Percentiles rank a stretch among this genome's conserved stretches.
Conservation (phyloP, 2,329 filamentous ascomycete species). For the Thelonectria blattea region DNA sequence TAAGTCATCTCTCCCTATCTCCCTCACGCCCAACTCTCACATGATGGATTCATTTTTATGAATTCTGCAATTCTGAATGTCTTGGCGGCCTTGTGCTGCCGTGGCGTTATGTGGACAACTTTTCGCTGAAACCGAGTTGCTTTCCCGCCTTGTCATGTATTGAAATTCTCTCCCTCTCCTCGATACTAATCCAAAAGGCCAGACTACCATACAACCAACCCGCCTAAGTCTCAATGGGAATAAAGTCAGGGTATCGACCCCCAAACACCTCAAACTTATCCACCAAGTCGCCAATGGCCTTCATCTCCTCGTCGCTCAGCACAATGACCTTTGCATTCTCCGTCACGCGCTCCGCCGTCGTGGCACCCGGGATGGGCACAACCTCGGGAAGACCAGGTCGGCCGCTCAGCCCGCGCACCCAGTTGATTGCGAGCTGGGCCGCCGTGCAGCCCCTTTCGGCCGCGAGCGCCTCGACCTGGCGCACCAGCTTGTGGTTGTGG, state of each 20-base stretch:
- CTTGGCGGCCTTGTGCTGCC: slow-evolving; percentile 23
- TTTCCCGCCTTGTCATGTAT: slow-evolving; percentile 5
- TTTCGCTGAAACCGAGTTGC: slow-evolving; percentile 33
- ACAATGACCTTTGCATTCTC: slow-evolving; percentile 63
- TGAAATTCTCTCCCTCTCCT: neutral
- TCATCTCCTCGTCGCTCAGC: slow-evolving; percentile 58
- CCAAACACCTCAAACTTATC: slow-evolving; percentile 56
- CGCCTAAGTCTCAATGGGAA: slow-evolving; percentile 46
- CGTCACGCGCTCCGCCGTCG: slow-evolving; percentile 59
- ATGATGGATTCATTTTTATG: slow-evolving; percentile 50
- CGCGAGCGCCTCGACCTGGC: slow-evolving; percentile 63
- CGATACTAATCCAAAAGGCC: slow-evolving; percentile 22
- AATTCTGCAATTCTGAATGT: slow-evolving; percentile 59
- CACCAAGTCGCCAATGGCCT: slow-evolving; percentile 55
- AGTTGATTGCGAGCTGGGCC: slow-evolving; percentile 71
- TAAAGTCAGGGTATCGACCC: slow-evolving; percentile 52
- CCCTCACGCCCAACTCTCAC: slow-evolving; percentile 11
- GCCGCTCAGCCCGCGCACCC: slow-evolving; percentile 59
- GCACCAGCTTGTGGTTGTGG: slow-evolving; percentile 67
- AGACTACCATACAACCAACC: neutral
- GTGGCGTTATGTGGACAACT: slow-evolving; percentile 42
- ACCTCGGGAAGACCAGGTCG: slow-evolving; percentile 61
- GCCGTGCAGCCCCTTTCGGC: slow-evolving; percentile 64
- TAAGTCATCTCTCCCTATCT: slow-evolving; percentile 22
- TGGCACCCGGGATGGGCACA: slow-evolving; percentile 72